Percentiles rank a stretch among this genome's conserved stretches.
phyloP scores from a whole-genome alignment of 2,329 filamentous ascomycete species.

The Alternaria burnsii region DNA sequence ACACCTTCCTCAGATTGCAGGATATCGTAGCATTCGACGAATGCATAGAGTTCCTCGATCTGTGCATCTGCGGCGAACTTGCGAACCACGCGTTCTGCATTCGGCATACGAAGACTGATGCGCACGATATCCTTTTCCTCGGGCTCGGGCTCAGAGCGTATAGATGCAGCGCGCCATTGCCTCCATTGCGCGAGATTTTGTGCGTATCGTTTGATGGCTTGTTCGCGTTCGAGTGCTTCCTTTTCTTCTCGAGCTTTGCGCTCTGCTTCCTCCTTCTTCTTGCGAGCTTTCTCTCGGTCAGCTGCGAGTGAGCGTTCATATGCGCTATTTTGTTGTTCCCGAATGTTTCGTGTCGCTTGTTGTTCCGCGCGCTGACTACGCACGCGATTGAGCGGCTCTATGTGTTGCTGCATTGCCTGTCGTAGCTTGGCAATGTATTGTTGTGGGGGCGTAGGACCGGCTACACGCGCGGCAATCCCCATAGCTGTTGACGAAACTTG shows the following conservation, averaged over 20 bases:
- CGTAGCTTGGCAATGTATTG: constrained; percentile 81
- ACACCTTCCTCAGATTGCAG: constrained; percentile 57
- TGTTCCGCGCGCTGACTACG: constrained; percentile 82
- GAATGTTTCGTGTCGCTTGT: constrained; percentile 78
- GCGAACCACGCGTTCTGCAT: constrained; percentile 78
- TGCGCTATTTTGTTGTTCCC: constrained; percentile 89
- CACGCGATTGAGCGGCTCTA: constrained; percentile 75
- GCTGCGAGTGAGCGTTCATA: constrained; percentile 91
- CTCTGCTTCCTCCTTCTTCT: constrained; percentile 78
- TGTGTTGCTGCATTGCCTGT: constrained; percentile 76
- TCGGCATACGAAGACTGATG: constrained; percentile 68
- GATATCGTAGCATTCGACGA: constrained; percentile 87
- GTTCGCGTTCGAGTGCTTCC: constrained; percentile 70
- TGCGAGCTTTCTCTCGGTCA: constrained; percentile 83
- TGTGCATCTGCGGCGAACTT: constrained; percentile 74
- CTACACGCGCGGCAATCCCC: constrained; percentile 83
- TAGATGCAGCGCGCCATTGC: constrained; percentile 75
- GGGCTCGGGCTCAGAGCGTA: constrained; percentile 72
- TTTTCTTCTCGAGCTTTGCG: constrained; percentile 67
- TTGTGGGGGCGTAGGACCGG: constrained; percentile 73
- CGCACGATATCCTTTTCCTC: constrained; percentile 75
- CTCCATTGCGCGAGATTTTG: constrained; percentile 75
- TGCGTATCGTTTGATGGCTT: constrained; percentile 66
- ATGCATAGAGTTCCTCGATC: constrained; percentile 92
- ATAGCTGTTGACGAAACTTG: constrained; percentile 85